Evolutionary conservation across 371 early-diverging fungal species (phyloP), one percentile per base, ranked within the genome.

Genomic region (Mucor sp.): DNA sequence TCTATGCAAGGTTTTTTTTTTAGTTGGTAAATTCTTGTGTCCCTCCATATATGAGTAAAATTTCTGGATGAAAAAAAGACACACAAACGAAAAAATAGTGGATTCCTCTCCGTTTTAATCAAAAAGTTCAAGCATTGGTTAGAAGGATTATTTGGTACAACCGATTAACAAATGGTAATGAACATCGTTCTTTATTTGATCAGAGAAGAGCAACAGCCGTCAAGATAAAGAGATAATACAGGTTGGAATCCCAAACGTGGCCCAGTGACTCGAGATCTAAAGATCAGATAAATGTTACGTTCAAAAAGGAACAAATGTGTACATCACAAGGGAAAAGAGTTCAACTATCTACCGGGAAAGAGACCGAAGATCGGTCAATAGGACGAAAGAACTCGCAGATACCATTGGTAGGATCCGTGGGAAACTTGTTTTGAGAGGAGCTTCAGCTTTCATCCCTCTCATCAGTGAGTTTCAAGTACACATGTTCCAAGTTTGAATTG

Each of bases 371-470:
- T 60, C 60, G 50, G 66, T 60, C 39, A 66, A 60, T 47, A 44
- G 35, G 33, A 33, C 15, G 41, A 7, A 23, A 4, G 44, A 21
- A 33, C 3, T 3, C 0, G 11, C 9, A 2, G 32, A 14, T 3
- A 8, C 74, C 72, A 80, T 79, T 66, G 68, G 76, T 59, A 70
- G 64, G 15, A 50, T 65, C 17, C 72, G 73, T 67, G 78, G 77
- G 66, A 76, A 78, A 61, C 70, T 60, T 39, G 12, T 4, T 43
- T 61, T 21, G 28, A 44, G 63, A 37, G 64, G 55, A 43, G 58
- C 21, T 21, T 68, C 23, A 65, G 70, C 44, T 41, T 67, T 35
- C 12, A 65, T 33, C 32, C 63, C 41, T 56, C 43, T 62, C 21
- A 55, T 47, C 60, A 61, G 43, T 67, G 66, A 27, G 58, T 35